Percentiles rank a stretch among this genome's conserved stretches.
Conservation (phyloP, 1,284 basidiomycete species). For the Cutaneotrichosporon cyanovorans region DNA sequence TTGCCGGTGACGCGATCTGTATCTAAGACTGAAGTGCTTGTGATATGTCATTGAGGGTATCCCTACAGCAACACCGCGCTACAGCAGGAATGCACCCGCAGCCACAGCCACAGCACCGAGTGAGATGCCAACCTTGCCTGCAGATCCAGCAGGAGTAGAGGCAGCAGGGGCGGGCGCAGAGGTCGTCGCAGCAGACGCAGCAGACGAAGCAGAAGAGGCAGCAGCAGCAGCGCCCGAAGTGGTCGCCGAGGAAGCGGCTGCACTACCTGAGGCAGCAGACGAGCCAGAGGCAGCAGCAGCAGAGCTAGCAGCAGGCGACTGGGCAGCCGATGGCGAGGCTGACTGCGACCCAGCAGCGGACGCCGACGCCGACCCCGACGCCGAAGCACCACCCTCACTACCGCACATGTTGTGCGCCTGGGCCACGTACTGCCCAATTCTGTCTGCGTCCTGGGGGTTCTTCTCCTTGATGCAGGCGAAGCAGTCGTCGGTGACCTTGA, state of each 20-base stretch:
- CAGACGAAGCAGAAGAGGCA: not conserved
- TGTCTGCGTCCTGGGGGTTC: constrained; percentile 6
- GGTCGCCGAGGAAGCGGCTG: too few species aligned
- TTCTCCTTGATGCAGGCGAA: constrained; percentile 9
- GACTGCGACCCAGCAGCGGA: not conserved
- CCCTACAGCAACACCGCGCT: too few species aligned
- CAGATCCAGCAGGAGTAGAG: not conserved
- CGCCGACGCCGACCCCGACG: constrained; percentile 1
- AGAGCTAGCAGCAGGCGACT: not conserved
- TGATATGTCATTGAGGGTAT: too few species aligned
- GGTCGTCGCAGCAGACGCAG: not conserved
- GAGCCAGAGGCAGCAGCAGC: not conserved
- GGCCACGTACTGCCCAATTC: constrained; percentile 8
- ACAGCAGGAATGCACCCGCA: constrained; percentile 4
- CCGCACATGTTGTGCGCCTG: constrained; percentile 13
- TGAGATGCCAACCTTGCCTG: constrained; percentile 5
- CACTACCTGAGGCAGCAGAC: too few species aligned
- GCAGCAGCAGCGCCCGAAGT: not conserved
- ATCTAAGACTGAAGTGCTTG: too few species aligned
- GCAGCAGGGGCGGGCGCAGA: not conserved
- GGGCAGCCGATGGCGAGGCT: not conserved
- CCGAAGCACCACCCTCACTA: too few species aligned
- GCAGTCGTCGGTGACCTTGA: constrained; percentile 7
- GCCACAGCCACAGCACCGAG: constrained; percentile 5
- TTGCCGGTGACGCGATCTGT: too few species aligned